phyloP scores from a whole-genome alignment of 345 rosid species.

The Citrus glauca region DNA sequence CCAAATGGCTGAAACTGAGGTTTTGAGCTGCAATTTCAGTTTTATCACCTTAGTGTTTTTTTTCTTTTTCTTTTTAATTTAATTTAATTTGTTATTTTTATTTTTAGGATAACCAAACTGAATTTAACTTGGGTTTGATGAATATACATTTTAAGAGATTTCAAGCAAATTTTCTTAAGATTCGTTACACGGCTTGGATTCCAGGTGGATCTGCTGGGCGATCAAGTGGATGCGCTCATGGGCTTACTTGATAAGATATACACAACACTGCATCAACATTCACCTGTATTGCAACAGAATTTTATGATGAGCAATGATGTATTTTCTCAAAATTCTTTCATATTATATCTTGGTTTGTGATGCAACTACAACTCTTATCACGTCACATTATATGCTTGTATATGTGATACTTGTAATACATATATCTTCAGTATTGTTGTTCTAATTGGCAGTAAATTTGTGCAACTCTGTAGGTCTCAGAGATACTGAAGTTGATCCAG shows the following conservation, averaged over 20 bases:
- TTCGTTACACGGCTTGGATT: not conserved
- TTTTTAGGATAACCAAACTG: not conserved
- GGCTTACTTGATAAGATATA: constrained; percentile 50
- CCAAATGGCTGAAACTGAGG: constrained; percentile 82
- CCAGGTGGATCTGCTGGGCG: constrained; percentile 82
- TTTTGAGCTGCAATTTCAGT: not conserved
- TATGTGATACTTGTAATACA: not conserved
- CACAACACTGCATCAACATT: constrained; percentile 31
- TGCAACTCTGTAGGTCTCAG: constrained; percentile 39
- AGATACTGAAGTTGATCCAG: constrained; percentile 48
- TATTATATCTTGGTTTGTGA: not conserved
- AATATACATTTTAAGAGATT: not conserved
- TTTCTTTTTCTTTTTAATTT: too few species aligned
- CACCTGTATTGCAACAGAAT: constrained; percentile 38
- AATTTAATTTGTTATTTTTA: too few species aligned
- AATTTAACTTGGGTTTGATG: not conserved
- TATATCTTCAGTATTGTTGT: not conserved
- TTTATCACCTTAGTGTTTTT: not conserved
- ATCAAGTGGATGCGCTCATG: constrained; percentile 65
- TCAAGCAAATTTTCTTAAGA: not conserved
- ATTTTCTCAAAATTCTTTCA: constrained; percentile 6
- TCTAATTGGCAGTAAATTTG: not conserved
- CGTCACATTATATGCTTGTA: not conserved
- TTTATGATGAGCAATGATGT: constrained; percentile 37
- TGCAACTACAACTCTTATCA: not conserved